Base-by-base conservation (phyloP, 1,284 basidiomycete genomes). In the Stereum hirsutum region DNA sequence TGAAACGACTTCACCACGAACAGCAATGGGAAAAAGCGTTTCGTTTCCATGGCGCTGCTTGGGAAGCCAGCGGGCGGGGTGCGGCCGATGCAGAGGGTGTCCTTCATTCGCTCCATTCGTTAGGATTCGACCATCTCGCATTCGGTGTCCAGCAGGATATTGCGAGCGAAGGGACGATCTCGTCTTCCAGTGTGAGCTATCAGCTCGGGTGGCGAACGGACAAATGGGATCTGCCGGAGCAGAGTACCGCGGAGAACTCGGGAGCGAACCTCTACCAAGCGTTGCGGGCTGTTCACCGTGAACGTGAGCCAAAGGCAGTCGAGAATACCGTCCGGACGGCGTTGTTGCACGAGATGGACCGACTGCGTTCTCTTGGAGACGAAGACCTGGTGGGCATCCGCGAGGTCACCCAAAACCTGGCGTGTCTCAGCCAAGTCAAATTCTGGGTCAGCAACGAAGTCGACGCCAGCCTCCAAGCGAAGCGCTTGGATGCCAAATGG, bases 1-100 rank as follows among this genome's bases (percentile, higher is more conserved):
- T 93, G 34, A 84, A 80, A 48, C 79, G 90, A 3, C 83, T 95
- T 46, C 86, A 91, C 52, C 95, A 99, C 53, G 96, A 99, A 59
- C 75, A 81, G 10, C 83, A 93, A 55, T 96, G 93, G 84, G 80
- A 86, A 30, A 86, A 86, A 53, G 91, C 93, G 0, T 90, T 99
- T 53, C 79, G 78, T 31, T 89, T 92, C 53, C 88, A 96, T 52
- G 90, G 91, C 10, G 91, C 95, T 5, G 73, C 75, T 10, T 67
- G 87, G 38, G 90, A 96, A 57, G 75, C 79, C 12, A 66, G 71
- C 10, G 59, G 56, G 23, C 56, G 55, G 6, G 62, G 66, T 30
- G 48, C 59, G 4, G 53, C 54, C 2, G 70, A 75, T 44, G 56
- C 69, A 37, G 64, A 74, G 47, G 77, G 86, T 31, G 66, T 92